These are phyloP conservation scores for Musa acuminata DNA, from an alignment of 176 grass and related monocot species.

Conservation along the genomic window DNA sequence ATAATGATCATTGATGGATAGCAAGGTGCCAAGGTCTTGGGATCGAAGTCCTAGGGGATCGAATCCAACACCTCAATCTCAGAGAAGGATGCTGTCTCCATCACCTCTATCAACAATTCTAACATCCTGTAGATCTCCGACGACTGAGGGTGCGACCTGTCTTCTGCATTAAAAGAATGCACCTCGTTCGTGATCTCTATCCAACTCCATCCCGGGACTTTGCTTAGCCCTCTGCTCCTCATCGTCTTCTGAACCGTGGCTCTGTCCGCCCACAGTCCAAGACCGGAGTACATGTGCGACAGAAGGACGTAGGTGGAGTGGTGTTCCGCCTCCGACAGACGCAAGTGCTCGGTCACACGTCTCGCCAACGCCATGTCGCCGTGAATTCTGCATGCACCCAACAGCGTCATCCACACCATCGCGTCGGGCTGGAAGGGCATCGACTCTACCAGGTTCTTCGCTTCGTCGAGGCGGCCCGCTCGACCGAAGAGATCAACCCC, in stretches of 20 bases:
- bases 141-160: slow-evolving; percentile 37
- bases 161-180: slow-evolving; percentile 59
- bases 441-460: slow-evolving; percentile 47
- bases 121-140: slow-evolving; percentile 40
- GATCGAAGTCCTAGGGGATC: too few species aligned
- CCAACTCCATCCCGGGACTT: slow-evolving; percentile 77
- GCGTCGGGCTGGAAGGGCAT: slow-evolving; percentile 64
- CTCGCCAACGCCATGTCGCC: slow-evolving; percentile 47
- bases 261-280: slow-evolving; percentile 57
- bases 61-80: not conserved
- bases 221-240: slow-evolving; percentile 49
- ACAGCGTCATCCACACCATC: slow-evolving; percentile 65
- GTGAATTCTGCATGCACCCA: slow-evolving; percentile 54
- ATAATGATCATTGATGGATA: too few species aligned
- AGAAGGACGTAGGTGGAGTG: slow-evolving; percentile 65
- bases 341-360: slow-evolving; percentile 31
- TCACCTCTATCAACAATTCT: slow-evolving; percentile 11
- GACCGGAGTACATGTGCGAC: slow-evolving; percentile 44
- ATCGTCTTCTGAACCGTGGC: slow-evolving; percentile 48
- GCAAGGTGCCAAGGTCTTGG: too few species aligned
- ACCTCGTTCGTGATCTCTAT: slow-evolving; percentile 49
- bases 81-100: slow-evolving; percentile 6
- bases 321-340: slow-evolving; percentile 33
- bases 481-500: slow-evolving; percentile 58
- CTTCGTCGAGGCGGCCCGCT: slow-evolving; percentile 47